Conservation (phyloP, 495 filamentous ascomycete species). For the Daldinia loculata region DNA sequence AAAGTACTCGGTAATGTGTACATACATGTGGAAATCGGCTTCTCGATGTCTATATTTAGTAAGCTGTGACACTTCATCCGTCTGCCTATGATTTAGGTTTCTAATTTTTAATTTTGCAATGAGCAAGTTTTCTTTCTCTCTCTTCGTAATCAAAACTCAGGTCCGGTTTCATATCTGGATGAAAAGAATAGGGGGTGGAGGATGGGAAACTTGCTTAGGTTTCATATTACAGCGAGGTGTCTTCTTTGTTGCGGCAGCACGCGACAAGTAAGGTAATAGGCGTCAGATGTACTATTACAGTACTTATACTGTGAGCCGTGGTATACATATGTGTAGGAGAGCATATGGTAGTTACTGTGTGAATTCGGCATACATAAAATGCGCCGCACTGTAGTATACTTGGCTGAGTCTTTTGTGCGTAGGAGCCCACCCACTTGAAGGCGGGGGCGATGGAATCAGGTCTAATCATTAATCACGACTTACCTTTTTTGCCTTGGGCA, state of each 20-base stretch:
- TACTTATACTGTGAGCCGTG: background rate
- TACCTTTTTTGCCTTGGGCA: background rate
- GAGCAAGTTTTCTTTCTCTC: slow-evolving; percentile 36
- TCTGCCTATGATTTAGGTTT: background rate
- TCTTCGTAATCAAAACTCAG: slow-evolving; percentile 18
- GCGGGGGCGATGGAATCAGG: background rate
- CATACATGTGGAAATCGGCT: background rate
- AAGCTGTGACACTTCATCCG: background rate
- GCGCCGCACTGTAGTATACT: slow-evolving; percentile 41
- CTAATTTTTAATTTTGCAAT: slow-evolving; percentile 11
- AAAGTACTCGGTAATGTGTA: background rate
- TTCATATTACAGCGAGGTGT: slow-evolving; percentile 29
- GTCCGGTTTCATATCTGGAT: slow-evolving; percentile 39
- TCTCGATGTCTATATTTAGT: background rate
- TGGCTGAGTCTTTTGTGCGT: slow-evolving; percentile 32
- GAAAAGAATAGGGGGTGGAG: slow-evolving; percentile 27
- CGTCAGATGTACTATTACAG: slow-evolving; percentile 12
- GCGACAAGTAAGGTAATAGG: slow-evolving; percentile 12
- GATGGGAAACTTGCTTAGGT: slow-evolving; percentile 46
- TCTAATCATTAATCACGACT: slow-evolving; percentile 9
- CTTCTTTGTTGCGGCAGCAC: slow-evolving; percentile 35
- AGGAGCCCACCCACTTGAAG: background rate
- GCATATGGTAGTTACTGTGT: background rate
- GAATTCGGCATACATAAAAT: background rate
- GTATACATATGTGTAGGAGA: background rate